Base-by-base conservation (phyloP, 1,284 basidiomycete species). In the Pyrrhoderma lamaoense region DNA sequence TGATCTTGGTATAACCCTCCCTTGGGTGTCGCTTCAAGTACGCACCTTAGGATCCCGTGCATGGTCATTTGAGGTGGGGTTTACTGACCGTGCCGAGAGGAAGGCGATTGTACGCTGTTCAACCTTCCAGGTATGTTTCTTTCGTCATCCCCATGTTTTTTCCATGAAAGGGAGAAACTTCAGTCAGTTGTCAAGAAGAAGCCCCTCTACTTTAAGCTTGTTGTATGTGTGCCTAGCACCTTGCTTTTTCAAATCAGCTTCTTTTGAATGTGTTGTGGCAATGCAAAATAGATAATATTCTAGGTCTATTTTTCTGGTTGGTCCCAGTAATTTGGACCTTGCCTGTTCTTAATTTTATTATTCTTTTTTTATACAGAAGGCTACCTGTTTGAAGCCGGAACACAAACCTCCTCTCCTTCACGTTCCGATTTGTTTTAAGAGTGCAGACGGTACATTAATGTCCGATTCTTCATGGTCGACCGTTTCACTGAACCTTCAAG, bases 11-110 rank as follows among this genome's bases (percentile, higher is more conserved):
- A 64, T 92, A 52, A 79, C 79, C 60, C 80, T 87, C 54, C 73
- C 79, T 1, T 89, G 85, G 80, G 62, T 92, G 46, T 82, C 89
- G 54, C 50, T 91, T 5, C 89, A 93, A 65, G 75, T 86, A 42
- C 77, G 83, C 42, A 73, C 80, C 56, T 57, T 92, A 56, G 79
- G 78, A 18, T 18, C 16, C 5, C 72, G 79, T 53, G 79, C 81
- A 47, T 84, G 87, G 77, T 75, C 79, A 7, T 79, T 92, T 58
- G 88, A 93, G 65, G 68, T 92, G 14, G 89, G 89, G 1, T 60
- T 93, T 13, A 76, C 79, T 34, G 89, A 93, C 68, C 69, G 70
- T 43, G 62, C 64, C 4, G 80, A 81, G 4, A 70, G 74, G 55
- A 70, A 71, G 53, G 89, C 87, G 0, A 65, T 77, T 31, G 62